Conservation (phyloP, 176 grass and related monocot species). For the Echinochloa phyllopogon region DNA sequence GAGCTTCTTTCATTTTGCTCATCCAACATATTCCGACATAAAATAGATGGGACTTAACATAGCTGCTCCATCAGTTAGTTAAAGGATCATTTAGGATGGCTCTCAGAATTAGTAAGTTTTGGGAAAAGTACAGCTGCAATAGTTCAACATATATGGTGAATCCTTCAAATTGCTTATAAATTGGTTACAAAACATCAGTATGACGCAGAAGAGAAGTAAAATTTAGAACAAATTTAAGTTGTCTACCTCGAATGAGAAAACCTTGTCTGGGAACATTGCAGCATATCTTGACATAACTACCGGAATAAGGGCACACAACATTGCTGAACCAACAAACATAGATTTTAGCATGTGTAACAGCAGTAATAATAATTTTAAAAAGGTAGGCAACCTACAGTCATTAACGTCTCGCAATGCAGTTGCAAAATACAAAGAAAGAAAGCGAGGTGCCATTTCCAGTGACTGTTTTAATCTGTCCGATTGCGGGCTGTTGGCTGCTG, state of each 20-base stretch:
- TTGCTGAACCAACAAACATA: conserved; percentile 66
- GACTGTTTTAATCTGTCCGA: conserved; percentile 83
- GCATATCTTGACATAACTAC: conserved; percentile 88
- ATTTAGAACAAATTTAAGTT: not conserved
- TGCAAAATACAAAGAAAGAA: conserved; percentile 76
- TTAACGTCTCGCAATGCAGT: conserved; percentile 72
- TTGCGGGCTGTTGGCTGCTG: conserved; percentile 60
- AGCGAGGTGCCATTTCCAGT: conserved; percentile 73
- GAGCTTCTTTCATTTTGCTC: not conserved
- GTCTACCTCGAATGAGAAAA: conserved; percentile 88
- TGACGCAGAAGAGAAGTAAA: not conserved
- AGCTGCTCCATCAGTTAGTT: not conserved
- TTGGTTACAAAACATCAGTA: conserved; percentile 22
- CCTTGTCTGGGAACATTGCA: conserved; percentile 91
- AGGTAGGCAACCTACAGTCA: conserved; percentile 64
- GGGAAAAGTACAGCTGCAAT: not conserved
- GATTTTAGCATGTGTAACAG: conserved; percentile 32
- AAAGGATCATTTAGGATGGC: not conserved
- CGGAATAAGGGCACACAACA: conserved; percentile 92
- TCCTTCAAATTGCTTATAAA: conserved; percentile 18
- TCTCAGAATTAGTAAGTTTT: not conserved
- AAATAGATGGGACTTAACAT: not conserved
- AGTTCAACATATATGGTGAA: conserved; percentile 4
- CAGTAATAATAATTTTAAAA: not conserved
- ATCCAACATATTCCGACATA: not conserved